Evolutionary conservation across 202 grass and related monocot species (phyloP), one percentile per base, ranked within the genome.

Genomic region (Dendrocalamus latiflorus): DNA sequence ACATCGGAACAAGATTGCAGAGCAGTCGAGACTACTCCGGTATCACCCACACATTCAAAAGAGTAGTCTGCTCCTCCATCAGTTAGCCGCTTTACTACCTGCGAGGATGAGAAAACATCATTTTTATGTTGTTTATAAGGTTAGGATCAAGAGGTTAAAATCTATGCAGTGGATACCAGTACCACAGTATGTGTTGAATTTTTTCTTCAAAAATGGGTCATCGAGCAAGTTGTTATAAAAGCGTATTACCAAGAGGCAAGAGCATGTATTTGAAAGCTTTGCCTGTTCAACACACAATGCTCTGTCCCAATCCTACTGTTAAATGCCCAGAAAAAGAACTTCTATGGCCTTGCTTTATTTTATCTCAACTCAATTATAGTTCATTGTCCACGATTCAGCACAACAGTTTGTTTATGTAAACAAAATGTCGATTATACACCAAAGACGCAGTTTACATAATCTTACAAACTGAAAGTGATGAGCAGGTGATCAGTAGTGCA

Each of bases 1-100:
- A 98, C 95, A 93, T 91, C 95, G 83, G 84, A 95, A 82, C 92
- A 98, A 34, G 92, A 98, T 85, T 93, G 92, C 79, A 95, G 74
- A 25, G 95, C 95, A 67, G 89, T 93, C 26, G 87, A 93, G 24
- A 98, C 92, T 76, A 95, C 34, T 85, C 83, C 79, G 6, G 95
- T 91, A 79, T 95, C 92, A 77, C 92, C 95, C 62, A 98, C 91
- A 80, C 95, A 98, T 83, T 98, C 92, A 82, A 98, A 98, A 78
- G 90, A 91, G 65, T 90, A 98, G 81, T 98, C 92, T 86, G 92
- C 90, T 9, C 95, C 95, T 77, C 95, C 92, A 90, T 95, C 89
- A 60, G 92, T 98, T 36, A 98, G 74, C 56, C 59, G 77, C 63
- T 90, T 93, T 37, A 98, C 86, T 43, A 91, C 88, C 95, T 98